Base-by-base conservation (phyloP, 2,329 filamentous ascomycete genomes). In the Fusarium brevicatenulatum region DNA sequence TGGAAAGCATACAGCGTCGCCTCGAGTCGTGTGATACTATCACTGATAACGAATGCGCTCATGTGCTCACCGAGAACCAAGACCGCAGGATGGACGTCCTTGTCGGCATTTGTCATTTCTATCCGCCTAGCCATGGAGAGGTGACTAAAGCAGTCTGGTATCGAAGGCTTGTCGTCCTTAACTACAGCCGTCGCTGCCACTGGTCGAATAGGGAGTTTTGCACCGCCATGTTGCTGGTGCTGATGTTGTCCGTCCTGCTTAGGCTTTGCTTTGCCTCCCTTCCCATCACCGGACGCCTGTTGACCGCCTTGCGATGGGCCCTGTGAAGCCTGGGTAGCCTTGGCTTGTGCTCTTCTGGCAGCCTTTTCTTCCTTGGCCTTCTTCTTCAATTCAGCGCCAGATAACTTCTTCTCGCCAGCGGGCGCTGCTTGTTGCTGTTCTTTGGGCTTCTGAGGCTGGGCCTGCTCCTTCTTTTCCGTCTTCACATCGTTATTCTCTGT, bases 311-410 rank as follows among this genome's bases (percentile, higher is more conserved):
- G 67, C 34, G 82, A 79, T 16, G 83, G 83, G 25, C 81, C 80
- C 63, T 82, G 82, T 4, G 85, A 82, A 36, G 80, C 80, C 70
- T 88, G 88, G 8, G 86, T 85, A 36, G 85, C 85, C 80, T 92
- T 94, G 77, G 87, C 90, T 78, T 91, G 91, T 54, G 93, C 94
- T 84, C 95, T 89, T 69, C 94, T 88, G 52, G 95, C 95, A 58
- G 93, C 92, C 85, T 98, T 98, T 81, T 98, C 95, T 37, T 94
- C 95, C 81, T 97, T 95, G 70, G 92, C 92, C 80, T 90, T 91
- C 78, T 95, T 95, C 84, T 98, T 98, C 78, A 97, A 80, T 82
- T 97, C 93, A 25, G 94, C 94, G 40, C 88, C 88, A 4, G 92
- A 90, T 37, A 93, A 85, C 80, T 93, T 93, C 76, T 85, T 85